Base-by-base conservation (phyloP, 352 stramenopile species). In the Globisporangium barbulae region DNA sequence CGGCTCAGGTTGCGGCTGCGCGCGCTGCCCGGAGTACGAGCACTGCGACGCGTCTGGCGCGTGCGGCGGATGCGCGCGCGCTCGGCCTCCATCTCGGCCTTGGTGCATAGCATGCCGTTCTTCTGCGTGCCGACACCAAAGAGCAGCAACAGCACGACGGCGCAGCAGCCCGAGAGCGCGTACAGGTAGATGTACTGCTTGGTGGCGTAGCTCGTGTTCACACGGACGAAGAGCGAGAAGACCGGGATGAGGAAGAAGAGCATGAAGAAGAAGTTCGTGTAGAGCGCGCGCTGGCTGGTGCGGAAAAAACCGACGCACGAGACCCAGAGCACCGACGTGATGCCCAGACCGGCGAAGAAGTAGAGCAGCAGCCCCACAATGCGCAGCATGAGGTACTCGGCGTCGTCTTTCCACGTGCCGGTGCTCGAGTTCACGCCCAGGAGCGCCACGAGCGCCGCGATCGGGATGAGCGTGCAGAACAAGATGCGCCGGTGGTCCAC, bases 301-400 rank as follows among this genome's bases (percentile, higher is more conserved):
- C 69, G 74, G 67, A 94, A 94, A 15, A 94, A 67, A 17, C 83
- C 83, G 39, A 90, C 79, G 30, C 74, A 79, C 47, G 85, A 85
- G 44, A 91, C 75, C 81, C 84, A 94, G 4, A 88, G 76, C 56
- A 89, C 81, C 15, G 83, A 88, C 21, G 82, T 91, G 2, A 85
- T 69, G 25, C 85, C 85, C 30, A 94, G 71, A 9, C 85, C 85
- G 19, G 76, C 76, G 53, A 94, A 93, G 61, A 94, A 94, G 70
- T 91, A 94, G 5, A 83, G 49, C 22, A 94, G 55, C 42, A 91
- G 56, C 17, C 76, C 75, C 19, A 91, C 73, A 28, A 93, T 85
- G 68, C 86, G 81, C 62, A 91, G 63, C 72, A 91, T 85, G 63
- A 91, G 28, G 61, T 82, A 85, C 69, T 85, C 72, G 21, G 55